These are phyloP conservation scores for Lactifluus hygrophoroides DNA, from an alignment of 768 basidiomycete species.

Conservation along the genomic window DNA sequence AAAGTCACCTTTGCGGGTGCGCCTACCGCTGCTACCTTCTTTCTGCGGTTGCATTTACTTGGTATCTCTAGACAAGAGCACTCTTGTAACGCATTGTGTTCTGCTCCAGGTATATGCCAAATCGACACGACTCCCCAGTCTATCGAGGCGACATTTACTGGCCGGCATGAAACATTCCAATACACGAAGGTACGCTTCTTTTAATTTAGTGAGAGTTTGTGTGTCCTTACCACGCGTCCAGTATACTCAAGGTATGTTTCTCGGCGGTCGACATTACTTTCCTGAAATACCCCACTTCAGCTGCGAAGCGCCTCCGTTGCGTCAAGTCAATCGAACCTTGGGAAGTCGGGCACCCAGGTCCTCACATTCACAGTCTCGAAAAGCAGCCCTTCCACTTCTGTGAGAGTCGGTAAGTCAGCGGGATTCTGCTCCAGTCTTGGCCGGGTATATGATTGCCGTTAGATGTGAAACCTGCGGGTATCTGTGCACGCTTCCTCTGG, in stretches of 20 bases:
- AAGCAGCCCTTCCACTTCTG: conserved; percentile 45
- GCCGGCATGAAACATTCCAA: conserved; percentile 50
- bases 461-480: conserved; percentile 52
- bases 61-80: conserved; percentile 40
- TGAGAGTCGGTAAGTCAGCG: conserved; percentile 33
- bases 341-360: conserved; percentile 34
- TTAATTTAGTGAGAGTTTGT: background rate
- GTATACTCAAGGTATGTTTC: conserved; percentile 47
- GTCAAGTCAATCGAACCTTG: conserved; percentile 39
- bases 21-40: conserved; percentile 1
- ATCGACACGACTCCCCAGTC: conserved; percentile 53
- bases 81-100: conserved; percentile 36
- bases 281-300: conserved; percentile 24
- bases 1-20: conserved; percentile 52
- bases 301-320: conserved; percentile 44
- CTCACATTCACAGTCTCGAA: conserved; percentile 44
- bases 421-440: background rate
- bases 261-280: too few species aligned
- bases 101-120: conserved; percentile 43
- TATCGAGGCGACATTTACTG: conserved; percentile 54
- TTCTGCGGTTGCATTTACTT: background rate
- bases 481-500: conserved; percentile 47
- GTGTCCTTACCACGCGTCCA: conserved; percentile 16
- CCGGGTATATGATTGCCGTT: conserved; percentile 5
- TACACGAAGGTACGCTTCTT: conserved; percentile 48